A percentile compares a stretch with the other conserved stretches of the same genome.
Evolutionary conservation across 2,329 filamentous ascomycete genomes (phyloP).

Genomic region (Epichloe coenophiala): DNA sequence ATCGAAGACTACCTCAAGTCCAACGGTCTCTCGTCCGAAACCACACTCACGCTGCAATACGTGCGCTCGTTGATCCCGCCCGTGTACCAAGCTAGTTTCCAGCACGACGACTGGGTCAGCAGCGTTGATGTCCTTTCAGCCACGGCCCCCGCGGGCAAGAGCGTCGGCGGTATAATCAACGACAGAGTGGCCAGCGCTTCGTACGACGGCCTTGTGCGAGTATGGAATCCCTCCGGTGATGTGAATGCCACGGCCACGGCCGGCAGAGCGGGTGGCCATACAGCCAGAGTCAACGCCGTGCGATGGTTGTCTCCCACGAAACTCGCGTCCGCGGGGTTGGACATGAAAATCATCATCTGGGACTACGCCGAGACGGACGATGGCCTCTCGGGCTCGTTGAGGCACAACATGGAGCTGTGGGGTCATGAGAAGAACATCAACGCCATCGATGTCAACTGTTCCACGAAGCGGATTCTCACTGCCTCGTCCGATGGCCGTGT

Average conservation of each 20-base stretch:
- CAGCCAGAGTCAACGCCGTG: slow-evolving; percentile 64
- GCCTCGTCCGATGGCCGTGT: slow-evolving; percentile 72
- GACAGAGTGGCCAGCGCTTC: slow-evolving; percentile 73
- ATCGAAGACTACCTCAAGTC: slow-evolving; percentile 80
- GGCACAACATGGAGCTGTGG: slow-evolving; percentile 67
- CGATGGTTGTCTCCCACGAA: slow-evolving; percentile 69
- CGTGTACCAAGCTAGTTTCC: slow-evolving; percentile 77
- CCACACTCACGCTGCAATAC: slow-evolving; percentile 79
- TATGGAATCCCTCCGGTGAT: slow-evolving; percentile 86
- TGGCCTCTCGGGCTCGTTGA: slow-evolving; percentile 47
- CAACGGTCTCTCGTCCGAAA: slow-evolving; percentile 81
- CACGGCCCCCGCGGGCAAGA: slow-evolving; percentile 44
- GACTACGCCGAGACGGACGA: slow-evolving; percentile 61
- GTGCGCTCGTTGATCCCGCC: slow-evolving; percentile 84
- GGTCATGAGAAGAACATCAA: slow-evolving; percentile 68
- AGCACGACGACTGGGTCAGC: slow-evolving; percentile 96
- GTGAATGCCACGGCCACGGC: slow-evolving; percentile 64
- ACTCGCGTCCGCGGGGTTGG: slow-evolving; percentile 70
- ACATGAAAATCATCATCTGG: slow-evolving; percentile 80
- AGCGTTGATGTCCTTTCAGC: slow-evolving; percentile 67
- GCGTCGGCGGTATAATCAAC: slow-evolving; percentile 20
- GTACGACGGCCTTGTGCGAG: slow-evolving; percentile 75
- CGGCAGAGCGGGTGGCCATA: slow-evolving; percentile 56
- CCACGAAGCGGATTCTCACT: slow-evolving; percentile 67
- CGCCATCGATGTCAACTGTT: slow-evolving; percentile 57